phyloP scores from a whole-genome alignment of 2,329 filamentous ascomycete species.

The Colletotrichum limetticola region DNA sequence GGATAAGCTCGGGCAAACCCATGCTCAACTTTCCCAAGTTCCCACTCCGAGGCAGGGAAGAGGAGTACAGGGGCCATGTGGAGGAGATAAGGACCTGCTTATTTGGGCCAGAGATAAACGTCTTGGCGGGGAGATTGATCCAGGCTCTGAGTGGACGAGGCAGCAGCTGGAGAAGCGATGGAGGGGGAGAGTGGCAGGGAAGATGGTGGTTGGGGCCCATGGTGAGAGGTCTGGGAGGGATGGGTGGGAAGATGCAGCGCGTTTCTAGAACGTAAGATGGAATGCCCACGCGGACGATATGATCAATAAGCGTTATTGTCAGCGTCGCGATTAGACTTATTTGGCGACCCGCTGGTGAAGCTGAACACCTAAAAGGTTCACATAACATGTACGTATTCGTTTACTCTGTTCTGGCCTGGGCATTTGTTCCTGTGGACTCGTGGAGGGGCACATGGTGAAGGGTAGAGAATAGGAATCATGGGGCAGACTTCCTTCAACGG shows the following conservation, averaged over 20 bases:
- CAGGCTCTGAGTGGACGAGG: slow-evolving; percentile 17
- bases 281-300: slow-evolving; percentile 10
- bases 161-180: neutral
- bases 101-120: slow-evolving; percentile 34
- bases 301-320: slow-evolving; percentile 27
- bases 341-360: neutral
- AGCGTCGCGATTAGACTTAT: slow-evolving; percentile 2
- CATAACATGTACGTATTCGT: slow-evolving; percentile 22
- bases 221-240: neutral
- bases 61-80: slow-evolving; percentile 14
- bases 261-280: slow-evolving; percentile 31
- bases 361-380: slow-evolving; percentile 27
- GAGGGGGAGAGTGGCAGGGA: slow-evolving; percentile 15
- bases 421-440: neutral
- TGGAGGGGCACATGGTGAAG: neutral
- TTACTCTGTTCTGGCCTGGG: neutral
- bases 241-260: slow-evolving; percentile 2
- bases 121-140: slow-evolving; percentile 30
- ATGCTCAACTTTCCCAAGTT: slow-evolving; percentile 2
- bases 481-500: neutral
- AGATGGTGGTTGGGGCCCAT: slow-evolving; percentile 18
- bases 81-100: slow-evolving; percentile 35
- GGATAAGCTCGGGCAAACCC: slow-evolving; percentile 31
- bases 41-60: neutral
- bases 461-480: neutral